Evolutionary conservation across 1,139 yeast species (phyloP).

Genomic region (Debaryomyces sp.): DNA sequence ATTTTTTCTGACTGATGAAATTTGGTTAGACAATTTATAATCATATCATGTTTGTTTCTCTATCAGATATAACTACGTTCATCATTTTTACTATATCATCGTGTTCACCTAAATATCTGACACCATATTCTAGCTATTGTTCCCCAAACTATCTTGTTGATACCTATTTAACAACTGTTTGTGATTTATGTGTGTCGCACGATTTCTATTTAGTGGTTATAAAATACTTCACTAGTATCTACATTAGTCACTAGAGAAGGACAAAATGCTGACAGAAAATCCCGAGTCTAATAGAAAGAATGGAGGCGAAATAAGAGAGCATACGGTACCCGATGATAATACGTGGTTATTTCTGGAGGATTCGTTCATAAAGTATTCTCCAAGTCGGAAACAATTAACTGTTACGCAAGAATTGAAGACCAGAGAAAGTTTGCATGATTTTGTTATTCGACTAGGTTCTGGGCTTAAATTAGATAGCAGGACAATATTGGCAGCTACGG

Average conservation of each 20-base stretch:
- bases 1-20: too few species aligned
- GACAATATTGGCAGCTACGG: conserved; percentile 47
- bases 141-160: too few species aligned
- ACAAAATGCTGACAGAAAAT: neutral
- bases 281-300: neutral
- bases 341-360: conserved; percentile 41
- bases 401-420: conserved; percentile 39
- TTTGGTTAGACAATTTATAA: too few species aligned
- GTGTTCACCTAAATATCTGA: too few species aligned
- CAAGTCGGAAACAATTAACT: conserved; percentile 32
- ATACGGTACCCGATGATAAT: conserved; percentile 13
- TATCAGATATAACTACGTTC: too few species aligned
- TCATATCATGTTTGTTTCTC: too few species aligned
- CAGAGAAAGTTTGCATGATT: conserved; percentile 44
- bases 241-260: neutral
- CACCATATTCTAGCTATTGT: too few species aligned
- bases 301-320: neutral
- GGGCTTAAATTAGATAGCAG: conserved; percentile 44
- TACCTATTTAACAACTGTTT: neutral
- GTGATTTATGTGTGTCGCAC: neutral
- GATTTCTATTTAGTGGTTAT: neutral
- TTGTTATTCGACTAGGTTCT: conserved; percentile 41
- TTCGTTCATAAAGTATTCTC: conserved; percentile 30
- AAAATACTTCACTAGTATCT: neutral
- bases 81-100: too few species aligned